phyloP scores from a whole-genome alignment of 768 basidiomycete genomes.

The Leucocoprinus birnbaumii region DNA sequence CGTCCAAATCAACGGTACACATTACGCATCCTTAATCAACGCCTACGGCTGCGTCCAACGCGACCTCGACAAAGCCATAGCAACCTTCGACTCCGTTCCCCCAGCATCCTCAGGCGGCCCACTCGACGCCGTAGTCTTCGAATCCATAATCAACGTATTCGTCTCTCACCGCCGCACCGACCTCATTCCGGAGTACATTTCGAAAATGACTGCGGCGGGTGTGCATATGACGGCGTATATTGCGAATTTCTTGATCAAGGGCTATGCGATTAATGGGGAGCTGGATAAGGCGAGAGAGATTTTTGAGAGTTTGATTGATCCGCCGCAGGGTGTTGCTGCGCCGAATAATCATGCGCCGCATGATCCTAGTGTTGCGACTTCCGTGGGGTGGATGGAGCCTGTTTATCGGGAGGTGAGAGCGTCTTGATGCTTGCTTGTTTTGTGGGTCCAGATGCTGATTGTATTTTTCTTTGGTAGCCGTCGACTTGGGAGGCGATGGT shows the following conservation, averaged over 20 bases:
- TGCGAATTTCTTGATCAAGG: slow-evolving; percentile 80
- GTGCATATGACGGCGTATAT: slow-evolving; percentile 96
- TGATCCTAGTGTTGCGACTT: slow-evolving; percentile 31
- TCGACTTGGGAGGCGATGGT: slow-evolving; percentile 98
- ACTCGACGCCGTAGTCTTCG: slow-evolving; percentile 85
- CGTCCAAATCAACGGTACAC: slow-evolving; percentile 42
- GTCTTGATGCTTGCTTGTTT: slow-evolving; percentile 6
- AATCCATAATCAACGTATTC: slow-evolving; percentile 85
- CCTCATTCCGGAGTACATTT: slow-evolving; percentile 66
- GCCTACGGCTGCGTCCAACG: slow-evolving; percentile 81
- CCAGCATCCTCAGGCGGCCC: slow-evolving; percentile 37
- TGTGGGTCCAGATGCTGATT: background rate
- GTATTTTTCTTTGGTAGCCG: slow-evolving; percentile 42
- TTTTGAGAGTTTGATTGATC: slow-evolving; percentile 81
- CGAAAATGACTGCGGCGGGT: slow-evolving; percentile 54
- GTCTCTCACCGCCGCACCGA: slow-evolving; percentile 78
- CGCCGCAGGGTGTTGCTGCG: slow-evolving; percentile 82
- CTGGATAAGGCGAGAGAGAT: slow-evolving; percentile 69
- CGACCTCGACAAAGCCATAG: slow-evolving; percentile 74
- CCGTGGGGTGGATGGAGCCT: slow-evolving; percentile 45
- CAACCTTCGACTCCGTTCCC: slow-evolving; percentile 74
- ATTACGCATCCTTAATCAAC: slow-evolving; percentile 83
- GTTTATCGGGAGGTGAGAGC: slow-evolving; percentile 85
- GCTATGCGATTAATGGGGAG: slow-evolving; percentile 62
- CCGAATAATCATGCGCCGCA: slow-evolving; percentile 85